Evolutionary conservation across 2,329 filamentous ascomycete species (phyloP), one percentile per base, ranked within the genome.

Genomic region (Colletotrichum tropicicola): DNA sequence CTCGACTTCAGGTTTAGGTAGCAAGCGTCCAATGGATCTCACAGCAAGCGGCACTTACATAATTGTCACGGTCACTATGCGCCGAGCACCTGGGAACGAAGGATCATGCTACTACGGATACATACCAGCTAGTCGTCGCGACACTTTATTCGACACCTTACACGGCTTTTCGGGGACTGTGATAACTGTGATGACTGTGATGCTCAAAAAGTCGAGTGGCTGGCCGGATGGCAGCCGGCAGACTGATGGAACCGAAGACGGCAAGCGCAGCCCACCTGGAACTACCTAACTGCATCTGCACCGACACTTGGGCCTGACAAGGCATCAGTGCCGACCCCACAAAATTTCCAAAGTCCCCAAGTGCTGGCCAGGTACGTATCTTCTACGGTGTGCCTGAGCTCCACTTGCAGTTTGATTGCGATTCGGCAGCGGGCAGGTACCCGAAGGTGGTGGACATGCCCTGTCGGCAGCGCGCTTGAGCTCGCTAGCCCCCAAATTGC

Each of bases 401-500:
- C n/a, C n/a, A n/a, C n/a, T 35, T 35, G 32, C 32, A 35, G 32
- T 35, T 35, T 35, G 32, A 35, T 35, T 35, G 32, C 32, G 12
- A 12, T 35, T 35, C 32, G 35, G 51, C 25, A 43, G 28, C 19
- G 19, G 17, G 12, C 19, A 41, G 35, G 32, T 39, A 53, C 49
- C 51, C 27, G 25, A 43, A n/a, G 51, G 51, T n/a, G 25, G 28
- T 27, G 51, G 51, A 43, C 51, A 43, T 54, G 41, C 43, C 52
- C 32, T 47, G 58, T 21, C 39, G n/a, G 10, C 51, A 61, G 43
- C 58, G 59, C 59, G 59, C 59, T 58, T 63, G 59, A 43, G 57
- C 44, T 65, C 62, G 62, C 49, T 65, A 65, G 51, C 57, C 62
- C 62, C 62, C 62, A 65, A 61, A 56, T 47, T 52, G 48, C 60